phyloP scores from a whole-genome alignment of 108 stramenopile genomes.

The Chaetoceros muelleri region DNA sequence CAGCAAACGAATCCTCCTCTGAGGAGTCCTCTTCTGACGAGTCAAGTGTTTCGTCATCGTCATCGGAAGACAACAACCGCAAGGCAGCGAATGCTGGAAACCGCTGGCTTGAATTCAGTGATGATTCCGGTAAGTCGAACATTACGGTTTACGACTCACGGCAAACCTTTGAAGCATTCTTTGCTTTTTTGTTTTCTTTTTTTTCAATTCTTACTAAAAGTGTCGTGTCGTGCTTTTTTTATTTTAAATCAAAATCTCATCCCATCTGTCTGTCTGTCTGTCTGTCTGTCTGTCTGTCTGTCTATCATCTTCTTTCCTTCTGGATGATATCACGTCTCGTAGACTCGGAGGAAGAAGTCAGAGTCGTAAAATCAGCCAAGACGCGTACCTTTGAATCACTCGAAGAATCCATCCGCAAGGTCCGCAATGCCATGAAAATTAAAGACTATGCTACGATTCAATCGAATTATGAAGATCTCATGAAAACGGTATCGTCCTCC shows the following conservation, averaged over 20 bases:
- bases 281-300: not conserved
- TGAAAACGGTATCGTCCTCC: conserved; percentile 83
- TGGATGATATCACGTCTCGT: conserved; percentile 1
- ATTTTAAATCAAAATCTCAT: too few species aligned
- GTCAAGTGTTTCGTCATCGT: conserved; percentile 13
- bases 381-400: conserved; percentile 86
- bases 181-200: too few species aligned
- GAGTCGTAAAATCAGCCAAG: conserved; percentile 93
- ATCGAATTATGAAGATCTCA: conserved; percentile 74
- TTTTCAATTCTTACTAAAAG: too few species aligned
- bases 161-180: too few species aligned
- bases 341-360: conserved; percentile 83
- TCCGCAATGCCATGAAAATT: conserved; percentile 81
- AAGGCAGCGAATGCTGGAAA: conserved; percentile 19
- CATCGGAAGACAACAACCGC: conserved; percentile 15
- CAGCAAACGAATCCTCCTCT: conserved; percentile 23
- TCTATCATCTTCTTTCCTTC: not conserved
- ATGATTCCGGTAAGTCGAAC: conserved; percentile 38
- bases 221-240: too few species aligned
- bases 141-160: not conserved
- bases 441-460: conserved; percentile 64
- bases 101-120: conserved; percentile 33
- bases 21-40: conserved; percentile 16
- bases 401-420: conserved; percentile 42
- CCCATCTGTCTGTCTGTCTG: not conserved